phyloP scores from a whole-genome alignment of 1,284 basidiomycete species.

The Sanghuangporus baumii region DNA sequence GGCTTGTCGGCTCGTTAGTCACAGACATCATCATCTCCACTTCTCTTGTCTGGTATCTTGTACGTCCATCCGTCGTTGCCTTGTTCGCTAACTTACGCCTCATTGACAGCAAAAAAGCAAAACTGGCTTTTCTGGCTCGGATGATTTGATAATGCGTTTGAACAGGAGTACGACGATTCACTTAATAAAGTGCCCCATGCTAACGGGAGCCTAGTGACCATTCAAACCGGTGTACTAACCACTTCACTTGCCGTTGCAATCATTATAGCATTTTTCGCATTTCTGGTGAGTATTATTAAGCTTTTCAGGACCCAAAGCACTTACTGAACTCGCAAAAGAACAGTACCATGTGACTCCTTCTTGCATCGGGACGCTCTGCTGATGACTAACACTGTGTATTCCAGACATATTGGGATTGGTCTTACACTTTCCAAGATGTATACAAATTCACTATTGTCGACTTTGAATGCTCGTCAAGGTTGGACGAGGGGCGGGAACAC shows the following conservation, averaged over 20 bases:
- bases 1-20: conserved; percentile 3
- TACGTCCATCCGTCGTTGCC: background rate
- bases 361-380: too few relatives aligned
- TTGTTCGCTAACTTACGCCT: background rate
- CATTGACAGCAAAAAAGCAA: background rate
- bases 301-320: background rate
- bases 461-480: conserved; percentile 28
- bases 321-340: background rate
- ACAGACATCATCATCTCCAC: conserved; percentile 8
- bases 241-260: conserved; percentile 30
- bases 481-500: background rate
- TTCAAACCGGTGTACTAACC: conserved; percentile 35
- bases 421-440: conserved; percentile 39
- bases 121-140: background rate
- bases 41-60: conserved; percentile 7
- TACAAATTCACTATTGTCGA: conserved; percentile 38
- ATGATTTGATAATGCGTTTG: background rate
- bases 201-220: conserved; percentile 26
- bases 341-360: background rate
- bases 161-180: background rate
- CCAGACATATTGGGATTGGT: conserved; percentile 37
- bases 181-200: background rate
- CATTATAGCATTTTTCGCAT: conserved; percentile 30
- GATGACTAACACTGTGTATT: background rate
- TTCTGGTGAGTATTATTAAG: conserved; percentile 23